Base-by-base conservation (phyloP, 2,329 filamentous ascomycete species). In the Paecilomyces sp. region DNA sequence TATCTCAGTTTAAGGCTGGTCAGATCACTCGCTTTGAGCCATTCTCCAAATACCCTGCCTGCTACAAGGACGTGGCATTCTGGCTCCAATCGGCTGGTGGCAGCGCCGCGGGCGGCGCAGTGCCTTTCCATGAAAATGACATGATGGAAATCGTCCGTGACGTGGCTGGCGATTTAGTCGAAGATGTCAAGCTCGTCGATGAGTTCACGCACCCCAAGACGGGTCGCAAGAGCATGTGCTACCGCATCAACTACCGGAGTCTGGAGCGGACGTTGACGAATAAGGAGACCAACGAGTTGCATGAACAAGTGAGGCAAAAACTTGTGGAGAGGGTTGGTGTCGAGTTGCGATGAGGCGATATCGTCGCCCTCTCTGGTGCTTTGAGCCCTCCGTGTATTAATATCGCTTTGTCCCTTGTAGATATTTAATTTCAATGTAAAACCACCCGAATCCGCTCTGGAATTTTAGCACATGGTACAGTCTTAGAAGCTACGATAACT, bases 91-190 rank as follows among this genome's bases (percentile, higher is more conserved):
- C 79, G 66, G 73, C 65, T 63, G 70, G 74, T 63, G 63, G 65
- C 64, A 72, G 74, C 62, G 68, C 73, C 47, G 70, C 74, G 25
- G 72, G 75, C 54, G 75, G 76, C 33, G 66, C 71, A 28, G 63
- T 74, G 18, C 69, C 76, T 3, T 91, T 96, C 71, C 93, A 97
- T 74, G 92, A 95, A 73, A 97, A 97, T 76, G 94, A 99, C 74
- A 81, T 97, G 57, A 97, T 97, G 93, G 94, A 97, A 76, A 84
- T 97, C 59, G 90, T 97, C 18, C 87, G 94, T 65, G 87, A 87
- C 66, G 82, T 93, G 54, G 90, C 86, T 9, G 92, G 92, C 56
- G 90, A 96, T 72, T 76, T 87, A 24, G 91, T 94, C 36, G 94
- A 99, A 77, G 91, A 96, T 73, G 93, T 97, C 56, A 82, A 80